These are phyloP conservation scores for Gnomoniopsis sp. DNA, from an alignment of 2,329 filamentous ascomycete species.

Conservation along the genomic window DNA sequence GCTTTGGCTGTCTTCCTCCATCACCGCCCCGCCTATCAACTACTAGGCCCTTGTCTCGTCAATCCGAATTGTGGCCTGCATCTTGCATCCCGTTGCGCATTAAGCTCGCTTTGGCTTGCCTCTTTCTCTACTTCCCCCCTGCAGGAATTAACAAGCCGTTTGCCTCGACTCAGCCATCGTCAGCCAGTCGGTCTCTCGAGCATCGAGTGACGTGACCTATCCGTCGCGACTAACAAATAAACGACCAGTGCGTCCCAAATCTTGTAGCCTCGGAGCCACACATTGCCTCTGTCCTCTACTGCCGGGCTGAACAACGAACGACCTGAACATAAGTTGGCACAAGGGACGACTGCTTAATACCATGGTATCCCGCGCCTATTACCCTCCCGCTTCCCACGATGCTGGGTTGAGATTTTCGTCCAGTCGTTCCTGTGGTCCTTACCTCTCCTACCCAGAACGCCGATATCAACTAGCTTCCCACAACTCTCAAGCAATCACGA, in stretches of 20 bases:
- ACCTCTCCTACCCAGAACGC: slow-evolving; percentile 33
- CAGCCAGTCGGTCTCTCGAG: slow-evolving; percentile 9
- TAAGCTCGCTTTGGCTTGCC: slow-evolving; percentile 18
- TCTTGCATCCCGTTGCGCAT: slow-evolving; percentile 12
- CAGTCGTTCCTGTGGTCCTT: slow-evolving; percentile 35
- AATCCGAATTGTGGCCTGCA: slow-evolving; percentile 9
- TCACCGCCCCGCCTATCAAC: slow-evolving; percentile 5
- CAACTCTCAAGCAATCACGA: slow-evolving; percentile 33
- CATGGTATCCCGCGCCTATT: slow-evolving; percentile 42
- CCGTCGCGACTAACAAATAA: slow-evolving; percentile 7
- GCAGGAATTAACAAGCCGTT: slow-evolving; percentile 3
- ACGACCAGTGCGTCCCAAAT: not conserved
- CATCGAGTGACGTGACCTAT: slow-evolving; percentile 13
- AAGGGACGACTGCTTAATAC: slow-evolving; percentile 19
- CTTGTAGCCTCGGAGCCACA: slow-evolving; percentile 2
- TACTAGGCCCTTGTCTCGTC: slow-evolving; percentile 7
- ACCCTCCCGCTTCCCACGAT: slow-evolving; percentile 26
- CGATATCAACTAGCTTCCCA: slow-evolving; percentile 35
- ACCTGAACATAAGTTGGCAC: not conserved
- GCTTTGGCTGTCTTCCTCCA: slow-evolving; percentile 4
- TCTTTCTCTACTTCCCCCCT: slow-evolving; percentile 8
- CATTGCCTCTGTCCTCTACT: not conserved
- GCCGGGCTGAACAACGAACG: not conserved
- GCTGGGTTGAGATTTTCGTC: slow-evolving; percentile 36
- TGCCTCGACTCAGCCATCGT: slow-evolving; percentile 12